Base-by-base conservation (phyloP, 176 grass and related monocot species). In the Oryza glumipatula region DNA sequence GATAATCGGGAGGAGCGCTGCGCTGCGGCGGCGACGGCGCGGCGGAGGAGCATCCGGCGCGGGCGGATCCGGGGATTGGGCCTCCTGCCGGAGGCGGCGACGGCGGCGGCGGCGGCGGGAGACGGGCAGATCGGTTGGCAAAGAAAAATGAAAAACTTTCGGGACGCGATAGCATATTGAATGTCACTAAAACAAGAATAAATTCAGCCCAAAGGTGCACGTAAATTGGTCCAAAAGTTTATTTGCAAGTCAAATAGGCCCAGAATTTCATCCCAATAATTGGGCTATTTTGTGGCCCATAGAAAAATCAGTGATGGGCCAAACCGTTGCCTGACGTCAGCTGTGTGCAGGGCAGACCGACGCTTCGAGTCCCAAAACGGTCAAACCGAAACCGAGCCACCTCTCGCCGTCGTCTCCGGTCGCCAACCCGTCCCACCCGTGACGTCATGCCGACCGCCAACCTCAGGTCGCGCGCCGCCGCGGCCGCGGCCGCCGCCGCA, bases 31-130 rank as follows among this genome's bases (percentile, higher is more conserved):
- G 67, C 43, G 66, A 66, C 3, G 23, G 23, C 54, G 16, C 78
- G 54, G 83, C 83, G 88, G 35, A 89, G 88, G 52, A 89, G 78
- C 88, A 89, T 89, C 72, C 83, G 83, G 66, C 58, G 80, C 45
- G 3, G 38, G 9, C 10, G 14, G 47, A 51, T 75, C 19, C 23
- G 28, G 76, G 21, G 77, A 49, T 43, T 48, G 9, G 78, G 43
- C 76, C 63, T 39, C 82, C 87, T 36, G 73, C 28, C 16, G 86
- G 60, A 68, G 81, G 81, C 70, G 45, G 38, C 0, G 38, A 33
- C 65, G 78, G 38, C 5, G 38, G 47, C 65, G 78, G 45, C 54
- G 70, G 46, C 51, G 81, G 39, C 19, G 68, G 58, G 26, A 49
- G 61, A 30, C 79, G 33, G 73, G 60, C 32, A 38, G 68, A 47